These are phyloP conservation scores for Russula olivacea DNA, from an alignment of 768 basidiomycete species.

Conservation along the genomic window DNA sequence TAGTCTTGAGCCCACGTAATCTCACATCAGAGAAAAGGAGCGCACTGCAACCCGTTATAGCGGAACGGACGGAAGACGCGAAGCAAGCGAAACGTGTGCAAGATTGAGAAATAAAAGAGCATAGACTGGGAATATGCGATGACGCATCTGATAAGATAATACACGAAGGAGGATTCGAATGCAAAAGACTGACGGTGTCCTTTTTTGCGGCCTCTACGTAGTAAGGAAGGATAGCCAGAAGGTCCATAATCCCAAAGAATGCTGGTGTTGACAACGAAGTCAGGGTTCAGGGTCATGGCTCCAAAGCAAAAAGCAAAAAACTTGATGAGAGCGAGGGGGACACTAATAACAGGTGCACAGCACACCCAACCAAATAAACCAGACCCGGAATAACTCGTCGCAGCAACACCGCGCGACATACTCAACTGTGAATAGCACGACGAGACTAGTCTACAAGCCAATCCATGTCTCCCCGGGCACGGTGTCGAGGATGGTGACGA, in stretches of 20 bases:
- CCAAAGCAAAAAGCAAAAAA: background rate
- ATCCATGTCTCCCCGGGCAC: conserved; percentile 75
- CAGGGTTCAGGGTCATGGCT: background rate
- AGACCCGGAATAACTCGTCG: conserved; percentile 67
- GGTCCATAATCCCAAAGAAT: conserved; percentile 81
- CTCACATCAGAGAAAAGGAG: background rate
- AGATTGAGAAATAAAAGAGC: conserved; percentile 84
- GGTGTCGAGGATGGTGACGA: conserved; percentile 75
- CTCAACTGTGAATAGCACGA: conserved; percentile 82
- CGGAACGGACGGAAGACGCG: conserved; percentile 88
- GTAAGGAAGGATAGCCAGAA: conserved; percentile 82
- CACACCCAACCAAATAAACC: conserved; percentile 58
- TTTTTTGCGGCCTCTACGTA: conserved; percentile 82
- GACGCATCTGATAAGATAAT: background rate
- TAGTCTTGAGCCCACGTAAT: conserved; percentile 46
- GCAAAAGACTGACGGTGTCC: conserved; percentile 60
- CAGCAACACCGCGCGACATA: conserved; percentile 65
- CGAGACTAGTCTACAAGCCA: conserved; percentile 78
- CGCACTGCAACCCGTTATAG: conserved; percentile 71
- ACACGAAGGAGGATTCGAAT: background rate
- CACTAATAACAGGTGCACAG: conserved; percentile 43
- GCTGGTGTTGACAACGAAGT: conserved; percentile 35
- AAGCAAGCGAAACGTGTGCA: conserved; percentile 82
- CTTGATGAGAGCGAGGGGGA: too few species aligned
- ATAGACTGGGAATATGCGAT: conserved; percentile 49